These are phyloP conservation scores for Chrysophaeum taylorii DNA, from an alignment of 352 stramenopile genomes.

Conservation along the genomic window DNA sequence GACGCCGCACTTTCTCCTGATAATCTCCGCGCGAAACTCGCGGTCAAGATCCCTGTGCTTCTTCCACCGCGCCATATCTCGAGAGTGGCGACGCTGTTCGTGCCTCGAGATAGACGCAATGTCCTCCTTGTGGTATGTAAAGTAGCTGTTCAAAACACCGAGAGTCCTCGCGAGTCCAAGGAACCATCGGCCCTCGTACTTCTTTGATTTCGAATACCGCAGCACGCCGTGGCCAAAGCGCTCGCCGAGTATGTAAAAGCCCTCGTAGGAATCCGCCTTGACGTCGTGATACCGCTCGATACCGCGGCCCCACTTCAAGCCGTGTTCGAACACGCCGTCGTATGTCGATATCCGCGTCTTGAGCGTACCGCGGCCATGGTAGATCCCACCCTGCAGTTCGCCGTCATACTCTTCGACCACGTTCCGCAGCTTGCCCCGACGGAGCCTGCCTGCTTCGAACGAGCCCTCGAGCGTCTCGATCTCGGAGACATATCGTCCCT, in stretches of 20 bases:
- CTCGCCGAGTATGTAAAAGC: conserved; percentile 1
- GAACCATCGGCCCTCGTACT: conserved; percentile 13
- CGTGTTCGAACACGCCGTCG: conserved; percentile 16
- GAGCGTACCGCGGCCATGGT: background rate
- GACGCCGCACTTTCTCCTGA: conserved; percentile 17
- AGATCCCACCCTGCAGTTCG: conserved; percentile 17
- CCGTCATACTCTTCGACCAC: conserved; percentile 21
- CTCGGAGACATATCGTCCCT: conserved; percentile 15
- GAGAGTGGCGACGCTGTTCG: background rate
- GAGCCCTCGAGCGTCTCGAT: conserved; percentile 21
- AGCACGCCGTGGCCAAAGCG: conserved; percentile 5
- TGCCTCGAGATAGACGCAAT: background rate
- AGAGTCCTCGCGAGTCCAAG: background rate
- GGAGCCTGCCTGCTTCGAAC: conserved; percentile 12
- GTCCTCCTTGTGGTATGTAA: conserved; percentile 11
- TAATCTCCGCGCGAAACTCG: conserved; percentile 18
- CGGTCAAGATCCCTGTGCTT: conserved; percentile 15
- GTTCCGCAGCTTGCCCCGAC: conserved; percentile 18
- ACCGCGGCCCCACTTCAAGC: background rate
- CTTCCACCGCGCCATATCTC: background rate
- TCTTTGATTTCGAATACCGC: background rate
- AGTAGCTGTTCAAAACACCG: background rate
- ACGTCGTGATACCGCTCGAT: conserved; percentile 14
- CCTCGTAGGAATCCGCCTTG: conserved; percentile 15
- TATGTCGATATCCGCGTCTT: conserved; percentile 14